Evolutionary conservation across 306 rosid species (phyloP).

Genomic region (Prunus mira): DNA sequence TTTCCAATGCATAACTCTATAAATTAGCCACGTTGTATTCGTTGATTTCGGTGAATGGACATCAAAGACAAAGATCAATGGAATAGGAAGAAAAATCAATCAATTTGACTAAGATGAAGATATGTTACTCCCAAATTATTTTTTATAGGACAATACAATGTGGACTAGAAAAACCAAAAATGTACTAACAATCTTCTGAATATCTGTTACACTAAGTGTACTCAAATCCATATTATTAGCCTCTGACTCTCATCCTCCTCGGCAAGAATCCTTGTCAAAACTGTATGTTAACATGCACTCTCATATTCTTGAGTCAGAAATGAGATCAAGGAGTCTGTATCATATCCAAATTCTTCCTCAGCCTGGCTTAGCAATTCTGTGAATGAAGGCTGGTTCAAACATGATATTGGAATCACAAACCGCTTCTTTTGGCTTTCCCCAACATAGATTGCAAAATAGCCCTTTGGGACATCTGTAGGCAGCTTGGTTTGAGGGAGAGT

Average conservation of each 20-base stretch:
- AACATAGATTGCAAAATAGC: constrained; percentile 38
- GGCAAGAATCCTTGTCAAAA: not conserved
- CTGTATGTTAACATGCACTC: not conserved
- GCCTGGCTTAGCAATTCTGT: constrained; percentile 25
- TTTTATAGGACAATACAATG: too few relatives aligned
- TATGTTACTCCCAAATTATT: not conserved
- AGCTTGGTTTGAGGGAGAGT: not conserved
- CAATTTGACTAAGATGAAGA: not conserved
- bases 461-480: constrained; percentile 14
- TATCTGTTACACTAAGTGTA: not conserved
- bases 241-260: not conserved
- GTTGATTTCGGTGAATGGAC: not conserved
- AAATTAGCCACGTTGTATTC: not conserved
- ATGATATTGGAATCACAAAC: not conserved
- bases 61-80: not conserved
- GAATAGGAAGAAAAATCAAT: not conserved
- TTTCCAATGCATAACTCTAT: too few relatives aligned
- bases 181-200: not conserved
- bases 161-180: not conserved
- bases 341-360: constrained; percentile 39
- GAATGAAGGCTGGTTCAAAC: constrained; percentile 33
- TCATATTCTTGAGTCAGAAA: not conserved
- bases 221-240: not conserved
- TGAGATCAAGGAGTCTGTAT: constrained; percentile 9
- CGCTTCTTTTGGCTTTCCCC: constrained; percentile 39